A percentile compares a stretch with the other conserved stretches of the same genome.
Evolutionary conservation across 768 basidiomycete genomes (phyloP).

Genomic region (Baorangia bicolor): DNA sequence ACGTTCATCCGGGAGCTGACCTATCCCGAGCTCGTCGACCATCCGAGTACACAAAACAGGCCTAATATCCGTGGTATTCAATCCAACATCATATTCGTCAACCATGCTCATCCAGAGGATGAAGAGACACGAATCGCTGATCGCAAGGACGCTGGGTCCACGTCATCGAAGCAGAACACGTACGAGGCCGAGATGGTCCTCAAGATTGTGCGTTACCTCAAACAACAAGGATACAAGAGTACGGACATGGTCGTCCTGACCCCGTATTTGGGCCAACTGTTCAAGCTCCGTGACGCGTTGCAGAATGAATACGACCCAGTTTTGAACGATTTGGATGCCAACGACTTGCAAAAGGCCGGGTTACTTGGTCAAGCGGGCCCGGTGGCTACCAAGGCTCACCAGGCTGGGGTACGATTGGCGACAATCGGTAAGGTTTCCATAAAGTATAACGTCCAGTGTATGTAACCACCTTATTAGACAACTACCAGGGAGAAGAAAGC

Average conservation of each 20-base stretch:
- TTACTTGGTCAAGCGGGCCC: constrained; percentile 40
- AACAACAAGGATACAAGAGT: constrained; percentile 66
- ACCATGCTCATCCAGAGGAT: constrained; percentile 59
- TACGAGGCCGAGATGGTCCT: constrained; percentile 64
- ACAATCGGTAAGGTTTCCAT: constrained; percentile 54
- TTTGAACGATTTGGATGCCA: constrained; percentile 60
- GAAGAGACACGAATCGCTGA: constrained; percentile 43
- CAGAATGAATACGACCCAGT: constrained; percentile 53
- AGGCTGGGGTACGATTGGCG: constrained; percentile 48
- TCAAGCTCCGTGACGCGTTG: constrained; percentile 45
- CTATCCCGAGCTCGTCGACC: constrained; percentile 67
- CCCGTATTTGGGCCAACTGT: constrained; percentile 67
- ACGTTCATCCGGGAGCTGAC: constrained; percentile 58
- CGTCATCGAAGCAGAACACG: constrained; percentile 60
- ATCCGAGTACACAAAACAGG: constrained; percentile 45
- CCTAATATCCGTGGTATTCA: constrained; percentile 54
- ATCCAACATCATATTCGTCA: constrained; percentile 61
- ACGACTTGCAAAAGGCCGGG: constrained; percentile 59
- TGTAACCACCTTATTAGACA: constrained; percentile 43
- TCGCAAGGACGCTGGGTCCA: constrained; percentile 44
- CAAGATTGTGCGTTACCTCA: constrained; percentile 64
- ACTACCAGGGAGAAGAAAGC: constrained; percentile 77
- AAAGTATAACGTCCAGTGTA: background rate
- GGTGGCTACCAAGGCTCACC: constrained; percentile 40
- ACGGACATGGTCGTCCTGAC: constrained; percentile 63